Conservation (phyloP, 2,329 filamentous ascomycete genomes). For the Colletotrichum abscissum region DNA sequence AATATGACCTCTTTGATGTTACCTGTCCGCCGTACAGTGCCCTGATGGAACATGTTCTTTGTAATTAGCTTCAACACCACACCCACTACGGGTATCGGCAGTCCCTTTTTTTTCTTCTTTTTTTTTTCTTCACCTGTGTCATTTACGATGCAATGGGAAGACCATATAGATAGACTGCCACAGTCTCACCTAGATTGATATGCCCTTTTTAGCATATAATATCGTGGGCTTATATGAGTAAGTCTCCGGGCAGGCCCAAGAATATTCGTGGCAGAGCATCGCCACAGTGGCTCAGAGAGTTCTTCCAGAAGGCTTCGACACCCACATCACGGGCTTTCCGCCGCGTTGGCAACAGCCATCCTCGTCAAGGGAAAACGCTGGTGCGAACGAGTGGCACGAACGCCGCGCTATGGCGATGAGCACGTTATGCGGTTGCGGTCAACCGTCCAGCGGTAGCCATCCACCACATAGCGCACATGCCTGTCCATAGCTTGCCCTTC, state of each 20-base stretch:
- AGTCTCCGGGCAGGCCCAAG: not conserved
- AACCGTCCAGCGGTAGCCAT: too few relatives aligned
- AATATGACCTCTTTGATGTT: not conserved
- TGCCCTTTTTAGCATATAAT: not conserved
- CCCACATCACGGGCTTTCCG: not conserved
- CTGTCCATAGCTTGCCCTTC: too few relatives aligned
- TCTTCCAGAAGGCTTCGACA: conserved; percentile 23
- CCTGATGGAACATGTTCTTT: not conserved
- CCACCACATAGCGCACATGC: too few relatives aligned
- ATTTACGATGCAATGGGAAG: not conserved
- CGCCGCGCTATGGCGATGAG: not conserved
- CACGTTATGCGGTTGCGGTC: not conserved
- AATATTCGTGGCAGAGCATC: not conserved
- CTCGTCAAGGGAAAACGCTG: not conserved
- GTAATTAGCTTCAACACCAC: too few relatives aligned
- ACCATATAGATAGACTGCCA: not conserved
- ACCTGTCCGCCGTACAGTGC: not conserved
- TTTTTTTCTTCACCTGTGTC: not conserved
- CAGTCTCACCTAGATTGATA: not conserved
- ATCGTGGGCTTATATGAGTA: not conserved
- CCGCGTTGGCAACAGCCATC: not conserved
- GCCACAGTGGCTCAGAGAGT: not conserved
- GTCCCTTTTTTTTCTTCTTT: not conserved
- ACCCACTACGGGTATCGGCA: not conserved
- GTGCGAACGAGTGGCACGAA: conserved; percentile 8